Percentiles rank a stretch among this genome's conserved stretches.
Evolutionary conservation across 352 stramenopile genomes (phyloP).

Genomic region (Albugo laibachii): DNA sequence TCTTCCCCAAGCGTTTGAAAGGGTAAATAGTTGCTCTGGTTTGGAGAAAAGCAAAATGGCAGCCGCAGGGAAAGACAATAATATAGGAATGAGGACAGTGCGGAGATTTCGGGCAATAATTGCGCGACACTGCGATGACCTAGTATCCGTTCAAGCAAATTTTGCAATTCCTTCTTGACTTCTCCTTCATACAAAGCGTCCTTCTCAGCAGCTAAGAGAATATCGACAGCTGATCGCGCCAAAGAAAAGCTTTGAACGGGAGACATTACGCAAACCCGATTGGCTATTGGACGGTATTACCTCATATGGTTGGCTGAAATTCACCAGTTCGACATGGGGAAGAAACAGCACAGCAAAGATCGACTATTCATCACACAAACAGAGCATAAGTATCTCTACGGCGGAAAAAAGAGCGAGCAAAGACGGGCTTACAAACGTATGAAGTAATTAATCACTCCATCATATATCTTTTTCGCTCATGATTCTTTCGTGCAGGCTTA

Average conservation of each 20-base stretch:
- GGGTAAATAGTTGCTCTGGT: conserved; percentile 17
- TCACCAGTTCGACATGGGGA: conserved; percentile 32
- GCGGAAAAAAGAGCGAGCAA: conserved; percentile 80
- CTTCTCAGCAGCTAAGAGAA: conserved; percentile 53
- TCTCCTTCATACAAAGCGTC: conserved; percentile 50
- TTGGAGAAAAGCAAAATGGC: no score
- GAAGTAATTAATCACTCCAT: conserved; percentile 1
- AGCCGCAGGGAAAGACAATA: conserved; percentile 23
- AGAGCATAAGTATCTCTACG: conserved; percentile 86
- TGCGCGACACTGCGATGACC: conserved; percentile 59
- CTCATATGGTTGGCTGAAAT: conserved; percentile 1
- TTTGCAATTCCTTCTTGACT: conserved; percentile 48
- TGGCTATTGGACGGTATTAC: conserved; percentile 1
- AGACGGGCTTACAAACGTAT: conserved; percentile 55
- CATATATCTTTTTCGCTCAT: neutral
- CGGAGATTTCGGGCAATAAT: conserved; percentile 45
- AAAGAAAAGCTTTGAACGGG: conserved; percentile 15
- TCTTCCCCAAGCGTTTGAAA: conserved; percentile 76
- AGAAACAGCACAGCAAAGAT: conserved; percentile 84
- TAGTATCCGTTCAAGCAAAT: conserved; percentile 49
- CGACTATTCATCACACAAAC: conserved; percentile 77
- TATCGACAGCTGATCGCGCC: conserved; percentile 44
- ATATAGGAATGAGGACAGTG: conserved; percentile 45
- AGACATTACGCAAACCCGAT: neutral
- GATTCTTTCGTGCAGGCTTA: conserved; percentile 29